These are phyloP conservation scores for Cercospora sesami DNA, from an alignment of 2,329 filamentous ascomycete genomes.

Conservation along the genomic window DNA sequence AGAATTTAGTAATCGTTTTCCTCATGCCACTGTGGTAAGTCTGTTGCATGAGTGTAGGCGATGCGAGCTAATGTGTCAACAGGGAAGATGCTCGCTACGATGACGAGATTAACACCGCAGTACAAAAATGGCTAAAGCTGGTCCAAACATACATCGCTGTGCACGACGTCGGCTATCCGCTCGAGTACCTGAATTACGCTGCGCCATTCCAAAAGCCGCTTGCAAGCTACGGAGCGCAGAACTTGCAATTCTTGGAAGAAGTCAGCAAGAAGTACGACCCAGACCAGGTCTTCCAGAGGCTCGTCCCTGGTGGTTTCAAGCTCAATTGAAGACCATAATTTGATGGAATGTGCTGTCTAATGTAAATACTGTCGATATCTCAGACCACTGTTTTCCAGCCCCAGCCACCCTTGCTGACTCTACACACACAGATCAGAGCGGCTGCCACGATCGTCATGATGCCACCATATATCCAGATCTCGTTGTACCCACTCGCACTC, in stretches of 20 bases:
- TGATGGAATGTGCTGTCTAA: background rate
- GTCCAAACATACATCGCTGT: slow-evolving; percentile 14
- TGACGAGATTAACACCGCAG: background rate
- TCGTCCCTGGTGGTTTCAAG: slow-evolving; percentile 42
- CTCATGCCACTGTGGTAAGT: slow-evolving; percentile 9
- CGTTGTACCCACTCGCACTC: slow-evolving; percentile 45
- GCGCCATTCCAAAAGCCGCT: slow-evolving; percentile 41
- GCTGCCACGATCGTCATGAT: slow-evolving; percentile 33
- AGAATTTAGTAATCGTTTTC: slow-evolving; percentile 18
- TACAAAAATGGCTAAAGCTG: slow-evolving; percentile 8
- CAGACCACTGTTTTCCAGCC: slow-evolving; percentile 24
- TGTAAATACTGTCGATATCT: slow-evolving; percentile 10
- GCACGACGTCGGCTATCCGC: slow-evolving; percentile 18
- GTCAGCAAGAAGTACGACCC: slow-evolving; percentile 42
- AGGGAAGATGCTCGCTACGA: slow-evolving; percentile 13
- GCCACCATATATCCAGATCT: slow-evolving; percentile 49
- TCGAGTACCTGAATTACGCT: slow-evolving; percentile 42
- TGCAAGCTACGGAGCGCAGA: slow-evolving; percentile 35
- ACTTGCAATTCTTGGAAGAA: slow-evolving; percentile 32
- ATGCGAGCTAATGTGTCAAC: background rate
- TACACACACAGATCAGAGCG: slow-evolving; percentile 27
- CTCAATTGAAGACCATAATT: slow-evolving; percentile 13
- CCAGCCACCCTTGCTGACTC: slow-evolving; percentile 35
- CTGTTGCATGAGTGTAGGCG: background rate
- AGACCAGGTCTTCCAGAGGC: slow-evolving; percentile 39